Base-by-base conservation (phyloP, 2,329 filamentous ascomycete species). In the Parastagonospora avenae region DNA sequence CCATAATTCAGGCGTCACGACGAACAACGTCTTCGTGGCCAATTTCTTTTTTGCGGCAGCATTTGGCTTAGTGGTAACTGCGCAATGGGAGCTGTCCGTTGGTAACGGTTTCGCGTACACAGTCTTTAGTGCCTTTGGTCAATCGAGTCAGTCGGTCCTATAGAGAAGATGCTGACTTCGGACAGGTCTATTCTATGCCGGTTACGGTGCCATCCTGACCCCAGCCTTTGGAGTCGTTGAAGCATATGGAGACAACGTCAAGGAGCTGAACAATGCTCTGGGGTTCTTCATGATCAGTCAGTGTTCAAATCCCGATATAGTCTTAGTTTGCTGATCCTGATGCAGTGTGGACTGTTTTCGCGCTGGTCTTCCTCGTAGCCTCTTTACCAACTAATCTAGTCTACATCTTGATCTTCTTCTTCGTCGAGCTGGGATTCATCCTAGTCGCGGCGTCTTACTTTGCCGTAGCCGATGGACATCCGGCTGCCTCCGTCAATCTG, bases 91-190 rank as follows among this genome's bases (percentile, higher is more conserved):
- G 59, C 63, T 84, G 0, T 76, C 79, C 0, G 68, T 77, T 9
- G 81, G 81, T 0, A 83, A 84, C 45, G 78, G 76, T 0, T 82
- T 82, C 48, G 75, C 75, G 0, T 84, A 84, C 48, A 83, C 80
- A 0, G 79, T 82, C 0, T 76, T 83, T 31, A 79, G 77, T 51
- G 81, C 80, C 6, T 84, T 84, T 52, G 80, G 81, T 77, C 53
- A 40, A 66, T 52, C 8, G 8, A n/a, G 4, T 36, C 12, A 16
- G 1, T 12, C 4, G 3, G 8, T 8, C 10, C 15, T 16, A 4
- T 16, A 37, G 15, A 39, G 2, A 29, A 2, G n/a, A 38, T 11
- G 37, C 48, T 56, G 9, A 54, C 15, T 24, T 7, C 27, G 8
- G n/a, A 24, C 33, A 75, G 74, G 75, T 3, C 71, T 82, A 12